Conservation (phyloP, 1,139 yeast genomes). For the Diutina siamensis region DNA sequence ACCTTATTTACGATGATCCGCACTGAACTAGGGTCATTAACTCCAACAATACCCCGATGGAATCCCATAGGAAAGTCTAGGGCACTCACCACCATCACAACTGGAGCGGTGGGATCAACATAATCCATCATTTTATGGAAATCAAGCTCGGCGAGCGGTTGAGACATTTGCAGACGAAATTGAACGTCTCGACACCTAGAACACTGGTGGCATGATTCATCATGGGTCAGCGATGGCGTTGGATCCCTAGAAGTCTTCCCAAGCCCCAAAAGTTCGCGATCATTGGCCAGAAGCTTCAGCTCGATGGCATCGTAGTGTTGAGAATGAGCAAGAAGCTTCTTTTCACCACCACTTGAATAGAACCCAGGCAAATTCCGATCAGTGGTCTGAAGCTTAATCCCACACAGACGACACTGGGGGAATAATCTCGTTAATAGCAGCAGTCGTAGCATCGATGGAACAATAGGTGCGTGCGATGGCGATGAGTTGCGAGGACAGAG, state of each 20-base stretch:
- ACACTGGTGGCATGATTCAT: constrained; percentile 20
- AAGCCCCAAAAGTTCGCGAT: not conserved
- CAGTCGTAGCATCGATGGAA: constrained; percentile 4
- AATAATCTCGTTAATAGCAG: constrained; percentile 1
- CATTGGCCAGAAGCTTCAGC: not conserved
- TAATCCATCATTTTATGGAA: constrained; percentile 23
- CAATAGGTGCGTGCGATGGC: not conserved
- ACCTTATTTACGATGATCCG: constrained; percentile 46
- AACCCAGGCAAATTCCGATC: not conserved
- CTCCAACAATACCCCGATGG: constrained; percentile 26
- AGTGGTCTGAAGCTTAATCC: not conserved
- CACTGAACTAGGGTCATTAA: constrained; percentile 20
- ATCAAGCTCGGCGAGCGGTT: constrained; percentile 26
- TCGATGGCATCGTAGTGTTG: not conserved
- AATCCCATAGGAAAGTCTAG: constrained; percentile 61
- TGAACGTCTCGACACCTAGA: constrained; percentile 44
- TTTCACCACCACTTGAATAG: not conserved
- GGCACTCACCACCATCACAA: constrained; percentile 54
- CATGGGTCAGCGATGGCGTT: not conserved
- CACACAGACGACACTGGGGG: constrained; percentile 6
- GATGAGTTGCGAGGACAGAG: too few species aligned
- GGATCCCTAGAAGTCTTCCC: not conserved
- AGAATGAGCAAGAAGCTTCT: not conserved
- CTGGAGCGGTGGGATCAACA: constrained; percentile 36
- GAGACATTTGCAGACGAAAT: constrained; percentile 26